phyloP scores from a whole-genome alignment of 306 rosid species.

The Vigna radiata region DNA sequence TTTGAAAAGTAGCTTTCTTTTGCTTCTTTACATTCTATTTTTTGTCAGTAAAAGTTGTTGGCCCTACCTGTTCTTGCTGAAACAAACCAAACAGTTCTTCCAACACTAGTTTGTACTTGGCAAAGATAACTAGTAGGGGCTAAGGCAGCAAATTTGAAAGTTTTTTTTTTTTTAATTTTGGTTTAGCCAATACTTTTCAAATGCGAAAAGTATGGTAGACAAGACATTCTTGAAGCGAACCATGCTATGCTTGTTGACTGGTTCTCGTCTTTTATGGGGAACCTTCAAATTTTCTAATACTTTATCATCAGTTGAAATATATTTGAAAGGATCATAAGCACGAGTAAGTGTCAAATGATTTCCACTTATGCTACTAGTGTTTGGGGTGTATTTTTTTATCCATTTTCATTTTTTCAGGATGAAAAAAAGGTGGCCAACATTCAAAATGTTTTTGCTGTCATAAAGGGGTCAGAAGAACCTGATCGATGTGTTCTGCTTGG shows the following conservation, averaged over 20 bases:
- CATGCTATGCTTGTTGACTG: constrained; percentile 55
- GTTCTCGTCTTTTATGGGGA: not conserved
- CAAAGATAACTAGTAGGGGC: not conserved
- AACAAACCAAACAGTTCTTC: not conserved
- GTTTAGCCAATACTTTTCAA: constrained; percentile 24
- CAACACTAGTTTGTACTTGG: not conserved
- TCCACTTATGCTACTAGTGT: not conserved
- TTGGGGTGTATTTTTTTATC: constrained; percentile 6
- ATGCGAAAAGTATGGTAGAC: not conserved
- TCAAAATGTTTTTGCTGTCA: constrained; percentile 79
- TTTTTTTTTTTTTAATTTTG: not conserved
- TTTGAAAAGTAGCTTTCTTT: not conserved
- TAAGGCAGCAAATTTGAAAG: not conserved
- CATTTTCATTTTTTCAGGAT: constrained; percentile 59
- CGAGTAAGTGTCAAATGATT: not conserved
- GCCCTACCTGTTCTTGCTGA: not conserved
- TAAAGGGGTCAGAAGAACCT: constrained; percentile 84
- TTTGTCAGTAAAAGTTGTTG: not conserved
- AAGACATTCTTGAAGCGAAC: not conserved
- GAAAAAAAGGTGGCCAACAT: constrained; percentile 75
- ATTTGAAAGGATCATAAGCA: not conserved
- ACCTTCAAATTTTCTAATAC: not conserved
- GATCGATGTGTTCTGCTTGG: constrained; percentile 94
- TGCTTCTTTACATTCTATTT: not conserved
- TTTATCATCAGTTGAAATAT: not conserved